Percentiles rank a stretch among this genome's conserved stretches.
These are phyloP conservation scores for Discostella pseudostelligera DNA, from an alignment of 108 stramenopile species.

Conservation along the genomic window DNA sequence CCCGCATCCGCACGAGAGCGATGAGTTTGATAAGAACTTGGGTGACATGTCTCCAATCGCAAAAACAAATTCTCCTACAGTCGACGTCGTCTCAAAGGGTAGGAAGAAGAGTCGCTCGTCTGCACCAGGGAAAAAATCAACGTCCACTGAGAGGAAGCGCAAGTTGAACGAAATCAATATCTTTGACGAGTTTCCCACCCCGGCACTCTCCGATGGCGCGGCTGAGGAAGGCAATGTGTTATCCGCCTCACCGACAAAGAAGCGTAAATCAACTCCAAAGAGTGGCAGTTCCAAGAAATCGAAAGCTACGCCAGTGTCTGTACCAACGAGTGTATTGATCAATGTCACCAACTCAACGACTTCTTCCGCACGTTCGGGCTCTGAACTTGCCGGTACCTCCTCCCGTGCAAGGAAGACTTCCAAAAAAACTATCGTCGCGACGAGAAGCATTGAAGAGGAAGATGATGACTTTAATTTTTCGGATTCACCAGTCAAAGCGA, in stretches of 20 bases:
- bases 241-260: no score
- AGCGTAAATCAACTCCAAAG: slow-evolving; percentile 23
- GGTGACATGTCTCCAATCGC: slow-evolving; percentile 35
- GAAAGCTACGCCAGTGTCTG: slow-evolving; percentile 41
- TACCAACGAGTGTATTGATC: slow-evolving; percentile 28
- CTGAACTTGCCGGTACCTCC: neutral
- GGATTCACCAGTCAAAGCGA: slow-evolving; percentile 21
- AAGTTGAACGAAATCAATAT: slow-evolving; percentile 26
- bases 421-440: slow-evolving; percentile 4
- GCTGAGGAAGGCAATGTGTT: no score
- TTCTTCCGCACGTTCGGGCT: slow-evolving; percentile 7
- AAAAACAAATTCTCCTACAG: slow-evolving; percentile 27
- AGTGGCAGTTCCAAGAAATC: slow-evolving; percentile 12
- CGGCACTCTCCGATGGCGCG: neutral
- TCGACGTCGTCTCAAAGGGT: slow-evolving; percentile 4
- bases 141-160: slow-evolving; percentile 17
- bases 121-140: slow-evolving; percentile 4
- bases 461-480: slow-evolving; percentile 37
- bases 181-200: slow-evolving; percentile 34
- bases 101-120: slow-evolving; percentile 16
- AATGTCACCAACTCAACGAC: slow-evolving; percentile 33
- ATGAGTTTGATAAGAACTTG: slow-evolving; percentile 23
- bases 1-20: neutral
- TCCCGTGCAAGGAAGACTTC: slow-evolving; percentile 12
- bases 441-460: neutral